Evolutionary conservation across 1,284 basidiomycete species (phyloP).

Genomic region (Schizophyllum amplum): DNA sequence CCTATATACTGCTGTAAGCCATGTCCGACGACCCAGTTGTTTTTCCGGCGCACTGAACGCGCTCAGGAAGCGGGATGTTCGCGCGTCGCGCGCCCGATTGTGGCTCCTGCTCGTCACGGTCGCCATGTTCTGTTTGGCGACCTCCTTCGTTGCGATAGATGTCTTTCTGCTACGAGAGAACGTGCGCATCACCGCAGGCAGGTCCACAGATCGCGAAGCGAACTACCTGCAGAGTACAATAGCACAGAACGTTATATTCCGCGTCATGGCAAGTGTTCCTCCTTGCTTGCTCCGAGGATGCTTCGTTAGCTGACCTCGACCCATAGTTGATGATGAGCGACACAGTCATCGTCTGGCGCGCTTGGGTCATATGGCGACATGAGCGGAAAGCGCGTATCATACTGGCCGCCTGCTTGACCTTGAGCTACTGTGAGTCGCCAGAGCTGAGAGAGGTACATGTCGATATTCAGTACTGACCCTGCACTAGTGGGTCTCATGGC

Average conservation of each 20-base stretch:
- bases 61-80: background rate
- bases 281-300: background rate
- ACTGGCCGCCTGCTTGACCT: constrained; percentile 7
- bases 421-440: constrained; percentile 5
- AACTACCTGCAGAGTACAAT: background rate
- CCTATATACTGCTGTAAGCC: background rate
- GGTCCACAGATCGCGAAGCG: background rate
- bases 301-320: background rate
- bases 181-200: background rate
- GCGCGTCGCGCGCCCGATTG: background rate
- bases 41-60: background rate
- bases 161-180: background rate
- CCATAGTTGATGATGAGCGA: constrained; percentile 9
- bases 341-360: constrained; percentile 9
- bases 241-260: background rate
- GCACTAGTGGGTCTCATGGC: constrained; percentile 4
- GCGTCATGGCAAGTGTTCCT: background rate
- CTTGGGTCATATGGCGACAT: constrained; percentile 11
- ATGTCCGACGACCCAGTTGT: background rate
- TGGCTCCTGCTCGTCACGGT: background rate
- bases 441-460: too few relatives aligned
- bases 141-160: background rate
- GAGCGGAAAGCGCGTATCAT: constrained; percentile 3
- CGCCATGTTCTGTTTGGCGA: background rate
- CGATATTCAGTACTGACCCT: background rate